Evolutionary conservation across 2,329 filamentous ascomycete species (phyloP).

Genomic region (Fonsecaea pugnacius): DNA sequence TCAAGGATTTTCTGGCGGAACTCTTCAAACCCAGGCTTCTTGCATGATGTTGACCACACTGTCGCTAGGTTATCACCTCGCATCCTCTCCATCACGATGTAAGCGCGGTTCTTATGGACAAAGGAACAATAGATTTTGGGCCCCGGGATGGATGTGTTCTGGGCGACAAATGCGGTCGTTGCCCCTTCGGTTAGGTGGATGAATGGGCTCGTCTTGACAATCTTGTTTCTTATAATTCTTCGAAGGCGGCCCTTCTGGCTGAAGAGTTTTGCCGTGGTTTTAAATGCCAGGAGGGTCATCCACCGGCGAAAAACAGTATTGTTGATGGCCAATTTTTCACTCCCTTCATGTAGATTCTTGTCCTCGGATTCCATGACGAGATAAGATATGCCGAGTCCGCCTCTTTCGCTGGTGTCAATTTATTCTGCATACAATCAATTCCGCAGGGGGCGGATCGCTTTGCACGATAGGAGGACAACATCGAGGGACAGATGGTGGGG

Average conservation of each 20-base stretch:
- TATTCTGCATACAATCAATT: too few species aligned
- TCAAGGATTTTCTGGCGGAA: conserved; percentile 19
- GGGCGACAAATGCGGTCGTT: conserved; percentile 48
- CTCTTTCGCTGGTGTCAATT: too few species aligned
- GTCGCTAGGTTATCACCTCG: conserved; percentile 38
- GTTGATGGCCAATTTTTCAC: conserved; percentile 43
- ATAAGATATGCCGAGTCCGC: too few species aligned
- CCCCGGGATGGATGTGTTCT: conserved; percentile 52
- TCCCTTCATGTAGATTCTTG: conserved; percentile 39
- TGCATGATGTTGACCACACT: conserved; percentile 27
- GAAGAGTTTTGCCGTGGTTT: conserved; percentile 40
- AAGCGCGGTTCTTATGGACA: conserved; percentile 44
- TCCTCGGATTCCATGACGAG: neutral
- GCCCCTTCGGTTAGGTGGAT: conserved; percentile 47
- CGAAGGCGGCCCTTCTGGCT: conserved; percentile 37
- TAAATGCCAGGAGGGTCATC: conserved; percentile 38
- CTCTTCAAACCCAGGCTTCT: conserved; percentile 11
- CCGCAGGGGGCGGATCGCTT: too few species aligned
- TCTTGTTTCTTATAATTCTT: conserved; percentile 39
- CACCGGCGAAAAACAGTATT: conserved; percentile 34
- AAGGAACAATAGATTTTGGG: conserved; percentile 54
- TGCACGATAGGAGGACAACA: too few species aligned
- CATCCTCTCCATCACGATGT: conserved; percentile 55
- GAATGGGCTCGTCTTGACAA: conserved; percentile 44
- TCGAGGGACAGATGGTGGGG: too few species aligned